Conservation (phyloP, 2,329 filamentous ascomycete species). For the Cylindrodendrum hubeiense region DNA sequence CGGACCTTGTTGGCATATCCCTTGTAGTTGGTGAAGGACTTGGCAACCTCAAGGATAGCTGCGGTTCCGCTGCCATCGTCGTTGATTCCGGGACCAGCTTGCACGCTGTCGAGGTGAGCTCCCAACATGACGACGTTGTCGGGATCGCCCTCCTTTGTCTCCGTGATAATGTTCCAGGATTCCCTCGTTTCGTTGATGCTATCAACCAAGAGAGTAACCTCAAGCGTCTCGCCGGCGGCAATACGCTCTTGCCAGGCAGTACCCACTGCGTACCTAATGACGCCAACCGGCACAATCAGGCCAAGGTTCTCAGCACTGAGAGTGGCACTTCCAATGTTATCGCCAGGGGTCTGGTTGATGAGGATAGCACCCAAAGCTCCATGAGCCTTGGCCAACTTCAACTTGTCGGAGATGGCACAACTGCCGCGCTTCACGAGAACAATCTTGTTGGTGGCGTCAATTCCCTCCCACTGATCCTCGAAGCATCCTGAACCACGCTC, state of each 20-base stretch:
- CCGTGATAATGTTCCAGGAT: conserved; percentile 57
- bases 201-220: conserved; percentile 53
- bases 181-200: conserved; percentile 51
- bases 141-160: conserved; percentile 57
- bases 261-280: conserved; percentile 52
- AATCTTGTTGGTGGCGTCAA: conserved; percentile 59
- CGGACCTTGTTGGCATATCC: conserved; percentile 58
- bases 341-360: conserved; percentile 70
- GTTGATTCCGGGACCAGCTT: conserved; percentile 55
- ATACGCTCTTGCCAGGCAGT: conserved; percentile 51
- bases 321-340: conserved; percentile 61
- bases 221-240: conserved; percentile 48
- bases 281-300: conserved; percentile 51
- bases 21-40: conserved; percentile 52
- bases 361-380: conserved; percentile 64
- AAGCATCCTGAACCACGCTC: conserved; percentile 56
- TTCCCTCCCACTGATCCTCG: conserved; percentile 57
- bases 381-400: conserved; percentile 56
- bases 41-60: conserved; percentile 54
- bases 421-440: conserved; percentile 59
- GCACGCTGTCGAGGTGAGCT: conserved; percentile 56
- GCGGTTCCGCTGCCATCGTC: conserved; percentile 56
- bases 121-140: conserved; percentile 58
- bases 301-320: conserved; percentile 59
- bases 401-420: conserved; percentile 58